phyloP scores from a whole-genome alignment of 768 basidiomycete genomes.

The Calocybe gangraenosa region DNA sequence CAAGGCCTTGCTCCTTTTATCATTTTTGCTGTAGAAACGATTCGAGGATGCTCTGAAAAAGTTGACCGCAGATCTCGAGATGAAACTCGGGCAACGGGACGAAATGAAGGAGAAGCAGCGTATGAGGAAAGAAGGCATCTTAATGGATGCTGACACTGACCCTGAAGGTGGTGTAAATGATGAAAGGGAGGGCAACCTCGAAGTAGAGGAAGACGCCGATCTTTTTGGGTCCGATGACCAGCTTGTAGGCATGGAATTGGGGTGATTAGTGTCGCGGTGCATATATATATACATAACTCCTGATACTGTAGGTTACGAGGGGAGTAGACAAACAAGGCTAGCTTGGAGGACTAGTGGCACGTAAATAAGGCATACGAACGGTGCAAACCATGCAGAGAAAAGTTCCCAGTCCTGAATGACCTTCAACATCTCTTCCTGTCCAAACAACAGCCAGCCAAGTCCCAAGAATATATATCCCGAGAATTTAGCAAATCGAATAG shows the following conservation, averaged over 20 bases:
- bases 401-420: constrained; percentile 78
- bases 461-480: constrained; percentile 42
- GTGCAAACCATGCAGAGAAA: constrained; percentile 78
- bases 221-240: constrained; percentile 49
- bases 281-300: neutral
- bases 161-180: constrained; percentile 29
- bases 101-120: constrained; percentile 75
- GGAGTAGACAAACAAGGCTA: constrained; percentile 49
- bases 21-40: constrained; percentile 55
- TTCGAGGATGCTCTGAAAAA: constrained; percentile 93
- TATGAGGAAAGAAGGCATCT: constrained; percentile 64
- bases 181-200: constrained; percentile 27
- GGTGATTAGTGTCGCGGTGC: neutral
- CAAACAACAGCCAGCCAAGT: constrained; percentile 55
- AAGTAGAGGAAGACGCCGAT: constrained; percentile 27
- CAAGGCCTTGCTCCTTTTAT: neutral
- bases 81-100: constrained; percentile 76
- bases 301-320: constrained; percentile 16
- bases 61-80: constrained; percentile 79
- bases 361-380: constrained; percentile 78
- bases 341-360: constrained; percentile 72
- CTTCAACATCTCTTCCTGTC: constrained; percentile 38
- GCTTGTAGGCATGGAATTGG: constrained; percentile 30
- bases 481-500: constrained; percentile 25
- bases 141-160: constrained; percentile 35